These are phyloP conservation scores for Xenoacremonium recifei DNA, from an alignment of 2,329 filamentous ascomycete species.

Conservation along the genomic window DNA sequence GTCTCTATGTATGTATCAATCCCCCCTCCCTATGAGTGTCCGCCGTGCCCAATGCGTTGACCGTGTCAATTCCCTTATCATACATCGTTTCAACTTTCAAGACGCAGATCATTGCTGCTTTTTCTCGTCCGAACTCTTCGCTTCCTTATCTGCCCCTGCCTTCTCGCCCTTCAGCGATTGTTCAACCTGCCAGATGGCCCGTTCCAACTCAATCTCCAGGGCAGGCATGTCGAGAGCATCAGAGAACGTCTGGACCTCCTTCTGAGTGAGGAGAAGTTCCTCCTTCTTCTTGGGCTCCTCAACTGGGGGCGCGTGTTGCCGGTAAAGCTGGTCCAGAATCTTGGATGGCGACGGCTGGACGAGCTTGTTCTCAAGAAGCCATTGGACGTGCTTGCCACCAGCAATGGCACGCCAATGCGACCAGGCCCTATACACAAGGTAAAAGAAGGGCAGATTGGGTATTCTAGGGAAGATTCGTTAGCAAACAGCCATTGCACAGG, in stretches of 20 bases:
- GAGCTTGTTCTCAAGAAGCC: constrained; percentile 72
- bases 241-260: constrained; percentile 57
- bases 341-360: constrained; percentile 64
- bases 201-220: constrained; percentile 69
- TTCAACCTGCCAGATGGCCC: constrained; percentile 74
- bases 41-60: constrained; percentile 14
- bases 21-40: too few relatives aligned
- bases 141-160: constrained; percentile 18
- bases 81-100: constrained; percentile 18
- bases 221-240: constrained; percentile 66
- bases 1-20: too few relatives aligned
- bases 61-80: too few relatives aligned
- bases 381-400: constrained; percentile 82
- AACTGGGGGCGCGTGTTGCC: constrained; percentile 36
- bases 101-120: constrained; percentile 14
- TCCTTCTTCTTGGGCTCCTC: constrained; percentile 26
- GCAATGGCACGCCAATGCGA: constrained; percentile 85
- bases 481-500: background rate
- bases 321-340: constrained; percentile 73
- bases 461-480: constrained; percentile 51
- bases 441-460: constrained; percentile 96
- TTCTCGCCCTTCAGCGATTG: constrained; percentile 35
- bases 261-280: constrained; percentile 45
- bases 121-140: constrained; percentile 13
- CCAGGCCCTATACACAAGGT: constrained; percentile 86